Percentiles rank a stretch among this genome's conserved stretches.
These are phyloP conservation scores for Dictyophora rubrovolvata DNA, from an alignment of 768 basidiomycete genomes.

Conservation along the genomic window DNA sequence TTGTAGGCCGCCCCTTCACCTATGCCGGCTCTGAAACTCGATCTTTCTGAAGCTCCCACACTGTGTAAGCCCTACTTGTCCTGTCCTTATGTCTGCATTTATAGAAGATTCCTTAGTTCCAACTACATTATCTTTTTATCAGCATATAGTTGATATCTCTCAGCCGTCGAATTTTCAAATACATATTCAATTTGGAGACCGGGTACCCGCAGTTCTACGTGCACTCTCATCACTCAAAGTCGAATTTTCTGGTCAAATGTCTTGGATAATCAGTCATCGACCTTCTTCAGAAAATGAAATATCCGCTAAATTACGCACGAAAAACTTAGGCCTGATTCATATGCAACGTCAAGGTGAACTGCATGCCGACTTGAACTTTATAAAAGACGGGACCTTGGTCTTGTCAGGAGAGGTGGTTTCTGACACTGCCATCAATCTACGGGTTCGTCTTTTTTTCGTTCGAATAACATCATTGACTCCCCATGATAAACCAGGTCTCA, in stretches of 20 bases:
- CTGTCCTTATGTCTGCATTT: conserved; percentile 8
- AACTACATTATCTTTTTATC: conserved; percentile 63
- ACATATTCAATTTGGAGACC: conserved; percentile 41
- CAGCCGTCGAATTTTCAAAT: conserved; percentile 69
- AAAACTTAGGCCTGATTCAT: conserved; percentile 37
- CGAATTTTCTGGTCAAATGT: conserved; percentile 41
- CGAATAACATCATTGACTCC: not conserved
- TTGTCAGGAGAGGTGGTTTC: conserved; percentile 52
- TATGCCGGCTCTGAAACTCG: conserved; percentile 43
- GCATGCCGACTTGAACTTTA: conserved; percentile 48
- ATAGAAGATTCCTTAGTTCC: conserved; percentile 38
- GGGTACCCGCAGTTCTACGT: conserved; percentile 41
- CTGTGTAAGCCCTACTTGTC: conserved; percentile 38
- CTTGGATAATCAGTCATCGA: conserved; percentile 43
- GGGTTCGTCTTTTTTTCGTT: conserved; percentile 31
- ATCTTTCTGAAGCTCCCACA: conserved; percentile 51
- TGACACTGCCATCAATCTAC: conserved; percentile 37
- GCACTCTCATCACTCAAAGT: conserved; percentile 54
- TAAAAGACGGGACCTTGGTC: conserved; percentile 39
- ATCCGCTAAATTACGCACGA: conserved; percentile 24
- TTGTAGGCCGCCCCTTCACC: conserved; percentile 62
- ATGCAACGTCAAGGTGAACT: conserved; percentile 16
- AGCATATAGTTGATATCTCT: conserved; percentile 45
- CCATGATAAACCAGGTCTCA: conserved; percentile 1
- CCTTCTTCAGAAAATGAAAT: conserved; percentile 6